Conservation (phyloP, 495 filamentous ascomycete species). For the Penicillium manginii region DNA sequence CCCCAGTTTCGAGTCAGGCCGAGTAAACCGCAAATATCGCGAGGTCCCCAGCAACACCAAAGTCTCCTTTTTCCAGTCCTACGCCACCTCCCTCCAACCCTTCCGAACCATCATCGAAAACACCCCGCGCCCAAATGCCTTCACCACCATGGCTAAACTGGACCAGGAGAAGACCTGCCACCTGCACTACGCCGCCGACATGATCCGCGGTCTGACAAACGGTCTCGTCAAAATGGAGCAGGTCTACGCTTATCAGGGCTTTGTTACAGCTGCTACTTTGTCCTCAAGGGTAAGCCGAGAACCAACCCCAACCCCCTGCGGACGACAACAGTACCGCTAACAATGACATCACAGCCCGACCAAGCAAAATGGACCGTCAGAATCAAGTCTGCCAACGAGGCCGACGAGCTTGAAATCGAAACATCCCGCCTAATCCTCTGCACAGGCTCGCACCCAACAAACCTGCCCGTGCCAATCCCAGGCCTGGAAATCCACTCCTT, state of each 20-base stretch:
- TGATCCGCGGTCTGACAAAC: slow-evolving; percentile 53
- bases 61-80: slow-evolving; percentile 56
- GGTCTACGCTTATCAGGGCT: slow-evolving; percentile 43
- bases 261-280: slow-evolving; percentile 46
- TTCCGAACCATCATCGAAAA: slow-evolving; percentile 52
- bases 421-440: slow-evolving; percentile 57
- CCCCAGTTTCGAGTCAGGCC: slow-evolving; percentile 54
- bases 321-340: slow-evolving; percentile 13
- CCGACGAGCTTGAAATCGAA: slow-evolving; percentile 37
- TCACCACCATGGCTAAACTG: slow-evolving; percentile 53
- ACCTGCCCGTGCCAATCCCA: slow-evolving; percentile 42
- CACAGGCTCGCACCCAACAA: slow-evolving; percentile 58
- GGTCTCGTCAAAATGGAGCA: slow-evolving; percentile 52
- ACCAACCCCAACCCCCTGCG: no score
- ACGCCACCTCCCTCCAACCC: slow-evolving; percentile 50
- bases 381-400: slow-evolving; percentile 34
- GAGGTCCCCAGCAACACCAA: slow-evolving; percentile 60
- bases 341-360: slow-evolving; percentile 16
- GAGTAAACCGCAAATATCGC: slow-evolving; percentile 57
- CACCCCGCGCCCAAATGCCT: slow-evolving; percentile 52
- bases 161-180: slow-evolving; percentile 58
- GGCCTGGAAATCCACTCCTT: slow-evolving; percentile 40
- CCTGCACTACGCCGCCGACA: slow-evolving; percentile 57
- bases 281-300: slow-evolving; percentile 26
- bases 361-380: slow-evolving; percentile 48